A percentile compares a stretch with the other conserved stretches of the same genome.
These are phyloP conservation scores for Backusella parvicylindrica DNA, from an alignment of 192 early-diverging fungal species.

Conservation along the genomic window DNA sequence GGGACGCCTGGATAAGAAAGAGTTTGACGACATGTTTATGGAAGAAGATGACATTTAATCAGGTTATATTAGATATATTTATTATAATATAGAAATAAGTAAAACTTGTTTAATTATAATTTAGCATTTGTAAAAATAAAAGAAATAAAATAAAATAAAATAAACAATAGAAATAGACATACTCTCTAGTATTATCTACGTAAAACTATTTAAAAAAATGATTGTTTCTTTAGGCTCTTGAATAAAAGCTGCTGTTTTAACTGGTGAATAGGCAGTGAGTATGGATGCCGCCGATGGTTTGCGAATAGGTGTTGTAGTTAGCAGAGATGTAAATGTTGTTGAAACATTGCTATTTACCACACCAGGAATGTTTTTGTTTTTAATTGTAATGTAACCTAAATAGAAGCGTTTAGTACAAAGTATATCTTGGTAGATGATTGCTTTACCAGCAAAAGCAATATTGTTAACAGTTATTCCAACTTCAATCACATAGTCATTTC, in stretches of 20 bases:
- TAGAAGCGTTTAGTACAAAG: neutral
- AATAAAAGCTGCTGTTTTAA: neutral
- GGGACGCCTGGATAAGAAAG: conserved; percentile 40
- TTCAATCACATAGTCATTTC: neutral
- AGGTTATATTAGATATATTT: neutral
- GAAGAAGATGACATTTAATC: conserved; percentile 4
- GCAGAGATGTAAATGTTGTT: neutral
- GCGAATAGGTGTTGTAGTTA: neutral
- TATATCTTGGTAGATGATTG: neutral
- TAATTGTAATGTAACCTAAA: neutral
- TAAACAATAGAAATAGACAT: neutral
- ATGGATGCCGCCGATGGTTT: neutral
- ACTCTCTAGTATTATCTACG: neutral
- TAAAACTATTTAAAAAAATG: neutral
- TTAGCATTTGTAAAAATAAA: neutral
- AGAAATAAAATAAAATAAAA: neutral
- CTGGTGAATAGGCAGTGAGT: neutral
- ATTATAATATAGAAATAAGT: neutral
- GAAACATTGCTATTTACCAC: neutral
- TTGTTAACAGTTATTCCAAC: neutral
- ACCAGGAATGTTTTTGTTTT: neutral
- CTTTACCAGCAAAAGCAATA: neutral
- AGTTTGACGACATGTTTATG: conserved; percentile 46
- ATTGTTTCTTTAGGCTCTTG: neutral
- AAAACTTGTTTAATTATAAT: neutral